Base-by-base conservation (phyloP, 1,284 basidiomycete species). In the Marasmius fiardii region DNA sequence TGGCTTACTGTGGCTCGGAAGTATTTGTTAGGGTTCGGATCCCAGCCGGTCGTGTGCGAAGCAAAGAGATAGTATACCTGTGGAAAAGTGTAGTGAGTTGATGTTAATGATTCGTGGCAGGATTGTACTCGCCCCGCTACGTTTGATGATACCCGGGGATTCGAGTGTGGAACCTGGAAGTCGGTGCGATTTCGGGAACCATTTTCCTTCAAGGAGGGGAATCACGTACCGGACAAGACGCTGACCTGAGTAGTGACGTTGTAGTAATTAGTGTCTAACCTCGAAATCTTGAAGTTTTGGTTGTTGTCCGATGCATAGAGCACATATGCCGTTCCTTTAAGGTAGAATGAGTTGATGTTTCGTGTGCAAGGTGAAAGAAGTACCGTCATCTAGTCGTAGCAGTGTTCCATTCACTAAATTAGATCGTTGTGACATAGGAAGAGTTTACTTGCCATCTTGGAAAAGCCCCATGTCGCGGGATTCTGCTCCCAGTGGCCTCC, bases 301-400 rank as follows among this genome's bases (percentile, higher is more conserved):
- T 86, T 86, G 66, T 83, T 83, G 68, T 86, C 83, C 2, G 82
- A 84, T 10, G 84, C 83, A 62, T 83, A 86, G 10, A 85, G 72
- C 11, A 86, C 71, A 63, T 85, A 86, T 5, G 81, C 73, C 0
- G 77, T 79, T 26, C 56, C 59, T 60, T 10, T 23, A 35, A 12
- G 37, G 31, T 26, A 5, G 23, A 1, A 2, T 50, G 20, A 58
- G 24, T 7, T 43, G 7, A 20, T 23, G 52, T n/a, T 12, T 20
- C 24, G 23, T 10, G 14, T 31, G n/a, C 1, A 14, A 23, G 24
- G 10, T 20, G 20, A 2, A 41, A 14, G 14, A 57, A 65, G 31
- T 63, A 77, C 77, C 68, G 60, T 80, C 74, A 66, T 79, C 76
- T 79, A 51, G 54, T 43, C 28, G 34, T 45, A 44, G 2, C 3